Base-by-base conservation (phyloP, 2,329 filamentous ascomycete genomes). In the Penicillium polonicum region DNA sequence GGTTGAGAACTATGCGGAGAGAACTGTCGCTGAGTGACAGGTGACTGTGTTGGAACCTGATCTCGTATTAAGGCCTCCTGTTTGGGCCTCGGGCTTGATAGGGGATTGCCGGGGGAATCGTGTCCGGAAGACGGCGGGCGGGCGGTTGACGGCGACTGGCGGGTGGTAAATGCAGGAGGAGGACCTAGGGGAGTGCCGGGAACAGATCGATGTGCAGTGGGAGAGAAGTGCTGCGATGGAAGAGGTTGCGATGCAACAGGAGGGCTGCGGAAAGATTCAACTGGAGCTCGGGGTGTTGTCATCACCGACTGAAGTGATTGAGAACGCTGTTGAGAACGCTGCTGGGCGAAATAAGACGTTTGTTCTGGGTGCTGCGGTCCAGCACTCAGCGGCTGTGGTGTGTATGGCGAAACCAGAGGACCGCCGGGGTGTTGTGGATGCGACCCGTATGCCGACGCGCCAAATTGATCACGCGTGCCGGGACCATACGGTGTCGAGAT, bases 171-270 rank as follows among this genome's bases (percentile, higher is more conserved):
- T 8, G 67, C 58, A 33, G 72, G 66, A 48, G 77, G 79, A 27
- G 80, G 80, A 1, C 78, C 79, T 44, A 82, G 70, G 25, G 80
- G 80, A 15, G 80, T 82, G 43, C 74, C 75, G 13, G 79, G 77
- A 57, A 82, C 75, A 6, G 79, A 79, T 19, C 73, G 71, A 54
- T 79, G 77, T 53, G 68, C 59, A 42, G 63, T 63, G 36, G 69
- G 70, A 50, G 71, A 72, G 51, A 72, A 71, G 38, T 71, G 70
- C 55, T 75, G 74, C 33, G 72, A 64, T 23, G 68, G 65, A 45
- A 67, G 65, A 49, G 70, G 60, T 53, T 73, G 68, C 19, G 72
- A 58, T 56, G 64, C 61, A 31, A 66, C 68, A 41, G 72, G 68
- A 54, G 76, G 71, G 58, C 70, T 75, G 58, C 65, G 67, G 52